Percentiles rank a stretch among this genome's conserved stretches.
Evolutionary conservation across 768 basidiomycete species (phyloP).

Genomic region (Tephrocybe sp.): DNA sequence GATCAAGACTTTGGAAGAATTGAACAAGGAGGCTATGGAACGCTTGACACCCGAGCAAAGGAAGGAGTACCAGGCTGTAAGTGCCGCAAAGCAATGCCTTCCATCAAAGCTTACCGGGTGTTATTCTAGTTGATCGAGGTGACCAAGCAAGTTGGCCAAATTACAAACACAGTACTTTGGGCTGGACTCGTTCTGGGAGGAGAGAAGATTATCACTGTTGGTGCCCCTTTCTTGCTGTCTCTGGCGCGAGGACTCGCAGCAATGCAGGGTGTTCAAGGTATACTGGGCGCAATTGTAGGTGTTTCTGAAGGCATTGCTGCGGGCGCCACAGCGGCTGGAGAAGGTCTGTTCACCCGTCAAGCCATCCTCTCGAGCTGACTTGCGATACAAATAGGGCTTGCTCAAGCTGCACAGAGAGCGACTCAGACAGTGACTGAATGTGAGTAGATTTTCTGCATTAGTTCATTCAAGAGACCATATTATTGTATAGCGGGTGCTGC

Average conservation of each 20-base stretch:
- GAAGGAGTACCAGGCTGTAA: neutral
- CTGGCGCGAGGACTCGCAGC: conserved; percentile 1
- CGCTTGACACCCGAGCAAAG: conserved; percentile 3
- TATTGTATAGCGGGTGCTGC: neutral
- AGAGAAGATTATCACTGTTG: neutral
- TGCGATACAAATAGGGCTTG: neutral
- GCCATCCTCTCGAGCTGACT: neutral
- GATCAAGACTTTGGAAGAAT: conserved; percentile 2
- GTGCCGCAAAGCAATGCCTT: neutral
- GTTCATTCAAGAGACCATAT: neutral
- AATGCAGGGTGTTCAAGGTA: neutral
- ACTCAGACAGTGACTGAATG: conserved; percentile 3
- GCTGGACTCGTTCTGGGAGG: conserved; percentile 3
- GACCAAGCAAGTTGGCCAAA: conserved; percentile 3
- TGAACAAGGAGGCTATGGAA: conserved; percentile 1
- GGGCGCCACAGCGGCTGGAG: neutral
- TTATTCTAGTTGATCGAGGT: conserved; percentile 1
- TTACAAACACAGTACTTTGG: neutral
- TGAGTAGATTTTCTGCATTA: neutral
- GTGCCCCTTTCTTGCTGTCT: conserved; percentile 1
- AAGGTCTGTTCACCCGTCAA: neutral
- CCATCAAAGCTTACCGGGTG: neutral
- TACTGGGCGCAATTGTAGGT: neutral
- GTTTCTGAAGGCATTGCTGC: neutral
- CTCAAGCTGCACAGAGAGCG: conserved; percentile 2